Conservation (phyloP, 1,284 basidiomycete species). For the Cryptococcus maquisensis region DNA sequence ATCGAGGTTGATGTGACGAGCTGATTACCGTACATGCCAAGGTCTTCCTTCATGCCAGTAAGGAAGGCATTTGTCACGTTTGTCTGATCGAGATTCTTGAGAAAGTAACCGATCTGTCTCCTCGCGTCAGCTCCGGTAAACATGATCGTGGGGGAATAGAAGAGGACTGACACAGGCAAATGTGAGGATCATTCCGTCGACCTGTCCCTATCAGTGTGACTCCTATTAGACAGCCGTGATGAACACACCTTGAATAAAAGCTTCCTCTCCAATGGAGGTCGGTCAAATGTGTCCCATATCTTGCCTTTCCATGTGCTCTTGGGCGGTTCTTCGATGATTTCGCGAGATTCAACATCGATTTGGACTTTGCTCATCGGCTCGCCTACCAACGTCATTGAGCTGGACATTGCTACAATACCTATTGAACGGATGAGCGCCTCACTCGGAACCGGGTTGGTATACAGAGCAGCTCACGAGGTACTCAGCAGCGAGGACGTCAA, state of each 20-base stretch:
- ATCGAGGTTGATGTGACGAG: constrained; percentile 34
- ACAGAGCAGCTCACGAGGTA: no score
- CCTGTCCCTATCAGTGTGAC: constrained; percentile 8
- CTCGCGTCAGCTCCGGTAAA: not conserved
- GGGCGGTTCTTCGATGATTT: not conserved
- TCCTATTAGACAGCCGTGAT: not conserved
- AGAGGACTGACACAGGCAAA: constrained; percentile 30
- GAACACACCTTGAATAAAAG: constrained; percentile 5
- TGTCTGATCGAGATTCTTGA: constrained; percentile 36
- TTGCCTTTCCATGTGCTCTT: constrained; percentile 23
- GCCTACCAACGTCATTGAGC: not conserved
- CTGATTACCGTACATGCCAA: constrained; percentile 32
- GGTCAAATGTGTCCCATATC: constrained; percentile 41
- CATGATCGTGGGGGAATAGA: not conserved
- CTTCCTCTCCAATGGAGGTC: constrained; percentile 25
- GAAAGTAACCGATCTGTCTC: constrained; percentile 34
- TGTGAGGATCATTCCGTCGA: constrained; percentile 38
- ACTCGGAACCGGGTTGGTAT: no score
- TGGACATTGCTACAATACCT: not conserved
- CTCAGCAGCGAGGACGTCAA: no score
- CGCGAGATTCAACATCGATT: not conserved
- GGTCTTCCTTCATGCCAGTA: constrained; percentile 68
- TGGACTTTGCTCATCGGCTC: constrained; percentile 2
- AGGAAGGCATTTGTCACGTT: constrained; percentile 34
- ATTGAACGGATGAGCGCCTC: no score